These are phyloP conservation scores for Penicillium sp. DNA, from an alignment of 2,329 filamentous ascomycete species.

Conservation along the genomic window DNA sequence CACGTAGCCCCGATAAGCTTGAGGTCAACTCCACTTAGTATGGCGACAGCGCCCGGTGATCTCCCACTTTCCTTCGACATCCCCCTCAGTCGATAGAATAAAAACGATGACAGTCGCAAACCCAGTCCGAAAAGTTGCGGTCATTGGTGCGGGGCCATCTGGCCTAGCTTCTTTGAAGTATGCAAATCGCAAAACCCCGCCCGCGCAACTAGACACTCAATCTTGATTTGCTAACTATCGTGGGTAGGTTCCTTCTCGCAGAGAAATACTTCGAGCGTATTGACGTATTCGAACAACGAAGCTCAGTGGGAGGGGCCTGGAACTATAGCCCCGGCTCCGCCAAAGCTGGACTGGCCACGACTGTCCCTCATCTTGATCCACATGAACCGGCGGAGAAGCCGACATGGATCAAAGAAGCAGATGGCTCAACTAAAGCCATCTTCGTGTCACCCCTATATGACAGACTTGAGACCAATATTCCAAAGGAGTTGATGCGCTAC, in stretches of 20 bases:
- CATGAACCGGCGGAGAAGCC: conserved; percentile 66
- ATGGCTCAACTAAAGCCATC: conserved; percentile 50
- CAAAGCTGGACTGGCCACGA: conserved; percentile 47
- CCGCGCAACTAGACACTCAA: neutral
- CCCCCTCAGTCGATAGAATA: conserved; percentile 1
- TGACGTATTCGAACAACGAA: conserved; percentile 79
- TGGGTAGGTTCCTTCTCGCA: conserved; percentile 67
- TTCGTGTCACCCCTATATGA: conserved; percentile 88
- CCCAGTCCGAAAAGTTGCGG: conserved; percentile 58
- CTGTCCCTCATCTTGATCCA: conserved; percentile 70
- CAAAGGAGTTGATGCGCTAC: conserved; percentile 77
- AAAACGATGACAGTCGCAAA: conserved; percentile 29
- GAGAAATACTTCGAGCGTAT: conserved; percentile 72
- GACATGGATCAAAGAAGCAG: conserved; percentile 48
- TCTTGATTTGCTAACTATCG: conserved; percentile 25
- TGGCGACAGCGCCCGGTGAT: conserved; percentile 20
- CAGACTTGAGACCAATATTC: conserved; percentile 82
- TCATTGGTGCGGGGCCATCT: conserved; percentile 81
- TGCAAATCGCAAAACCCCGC: conserved; percentile 9
- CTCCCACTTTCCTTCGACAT: conserved; percentile 8
- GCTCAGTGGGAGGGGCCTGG: conserved; percentile 81
- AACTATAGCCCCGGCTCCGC: conserved; percentile 66
- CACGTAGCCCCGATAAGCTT: conserved; percentile 12
- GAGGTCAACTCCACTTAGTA: conserved; percentile 23
- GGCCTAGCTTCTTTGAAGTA: conserved; percentile 77